Conservation (phyloP, 305 asterid species). For the Fraxinus ornus region DNA sequence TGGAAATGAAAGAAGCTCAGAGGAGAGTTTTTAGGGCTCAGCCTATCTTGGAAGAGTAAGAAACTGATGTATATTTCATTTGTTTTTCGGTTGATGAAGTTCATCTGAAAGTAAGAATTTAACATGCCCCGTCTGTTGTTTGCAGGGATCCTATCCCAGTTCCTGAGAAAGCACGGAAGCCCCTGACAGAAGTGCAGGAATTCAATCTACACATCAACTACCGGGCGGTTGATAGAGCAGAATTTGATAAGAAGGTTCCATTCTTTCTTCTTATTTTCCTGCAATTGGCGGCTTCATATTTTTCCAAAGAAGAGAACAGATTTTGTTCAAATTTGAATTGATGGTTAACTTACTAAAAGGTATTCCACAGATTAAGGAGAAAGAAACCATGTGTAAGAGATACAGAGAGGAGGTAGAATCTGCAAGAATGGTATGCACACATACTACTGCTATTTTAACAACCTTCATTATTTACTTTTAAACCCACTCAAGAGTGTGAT, state of each 20-base stretch:
- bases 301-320: not conserved
- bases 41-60: constrained; percentile 73
- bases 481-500: not conserved
- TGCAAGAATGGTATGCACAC: constrained; percentile 57
- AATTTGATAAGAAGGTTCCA: constrained; percentile 75
- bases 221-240: constrained; percentile 80
- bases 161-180: constrained; percentile 65
- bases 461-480: not conserved
- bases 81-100: not conserved
- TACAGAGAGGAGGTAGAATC: constrained; percentile 86
- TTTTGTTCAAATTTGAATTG: not conserved
- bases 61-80: not conserved
- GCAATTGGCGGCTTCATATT: not conserved
- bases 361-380: constrained; percentile 67
- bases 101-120: not conserved
- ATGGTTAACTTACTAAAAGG: constrained; percentile 22
- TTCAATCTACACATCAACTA: constrained; percentile 67
- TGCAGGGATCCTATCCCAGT: constrained; percentile 93
- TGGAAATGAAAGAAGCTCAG: constrained; percentile 69
- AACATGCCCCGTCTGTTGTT: not conserved
- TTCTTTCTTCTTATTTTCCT: not conserved
- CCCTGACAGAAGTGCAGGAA: constrained; percentile 79
- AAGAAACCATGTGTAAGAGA: constrained; percentile 71
- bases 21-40: constrained; percentile 79
- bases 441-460: not conserved